Evolutionary conservation across 2,329 filamentous ascomycete genomes (phyloP), one percentile per base, ranked within the genome.

Genomic region (Piedraia hortae): DNA sequence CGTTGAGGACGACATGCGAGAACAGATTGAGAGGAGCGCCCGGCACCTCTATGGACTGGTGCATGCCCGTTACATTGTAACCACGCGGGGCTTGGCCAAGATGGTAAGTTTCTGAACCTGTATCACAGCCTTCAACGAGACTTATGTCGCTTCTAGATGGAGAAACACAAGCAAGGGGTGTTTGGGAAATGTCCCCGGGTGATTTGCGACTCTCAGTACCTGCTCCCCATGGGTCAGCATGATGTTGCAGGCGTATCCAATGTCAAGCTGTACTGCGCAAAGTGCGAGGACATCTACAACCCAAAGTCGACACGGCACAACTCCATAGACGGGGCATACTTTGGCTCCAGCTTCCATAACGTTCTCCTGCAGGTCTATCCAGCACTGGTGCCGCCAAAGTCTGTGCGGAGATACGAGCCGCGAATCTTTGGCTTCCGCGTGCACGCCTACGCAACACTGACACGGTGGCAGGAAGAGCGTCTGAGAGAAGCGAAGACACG

Each of bases 331-430:
- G 85, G 85, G 31, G 85, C 85, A 32, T 97, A 93, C 57, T 97
- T 97, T 36, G 85, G 85, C 35, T 80, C 82, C 21, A 89, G 75
- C 3, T 97, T 97, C 56, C 82, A 91, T 57, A 91, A 91, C 51
- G 91, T 97, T 48, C 65, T 97, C 30, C 93, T 97, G 55, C 85
- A 97, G 47, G 85, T 97, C 24, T 93, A 93, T 44, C 82, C 85
- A 4, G 66, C 73, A 12, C 59, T 97, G 35, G 65, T 88, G 22
- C 85, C 85, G 3, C 55, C 65, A 33, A 97, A 93, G 58, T 77
- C 65, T 35, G 56, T 67, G 30, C 67, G 77, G 31, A 64, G 85
- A 33, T 91, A 93, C 48, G 62, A 82, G 25, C 85, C 85, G 12
- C 65, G 73, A 26, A 71, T 89, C 28, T 97, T 85, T 45, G 85